phyloP scores from a whole-genome alignment of 2,329 filamentous ascomycete species.

The Fusarium denticulatum region DNA sequence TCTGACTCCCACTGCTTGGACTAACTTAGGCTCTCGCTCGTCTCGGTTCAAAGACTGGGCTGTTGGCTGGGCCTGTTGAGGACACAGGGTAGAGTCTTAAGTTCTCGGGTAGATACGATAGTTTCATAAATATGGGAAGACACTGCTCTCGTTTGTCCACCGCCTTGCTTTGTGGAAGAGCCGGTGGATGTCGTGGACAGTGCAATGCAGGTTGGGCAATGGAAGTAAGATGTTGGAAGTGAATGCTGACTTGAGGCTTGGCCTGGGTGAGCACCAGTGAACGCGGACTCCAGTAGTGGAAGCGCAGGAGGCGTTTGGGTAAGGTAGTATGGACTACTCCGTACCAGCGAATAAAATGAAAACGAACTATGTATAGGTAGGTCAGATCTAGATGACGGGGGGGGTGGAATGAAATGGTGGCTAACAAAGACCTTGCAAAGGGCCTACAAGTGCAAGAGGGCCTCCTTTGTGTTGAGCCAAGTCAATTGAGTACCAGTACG shows the following conservation, averaged over 20 bases:
- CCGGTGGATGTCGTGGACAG: constrained; percentile 10
- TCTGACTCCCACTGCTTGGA: constrained; percentile 1
- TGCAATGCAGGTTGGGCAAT: constrained; percentile 9
- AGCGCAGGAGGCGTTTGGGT: constrained; percentile 35
- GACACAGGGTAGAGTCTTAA: constrained; percentile 19
- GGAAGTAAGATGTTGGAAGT: constrained; percentile 11
- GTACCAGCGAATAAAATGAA: constrained; percentile 28
- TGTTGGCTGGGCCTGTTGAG: constrained; percentile 21
- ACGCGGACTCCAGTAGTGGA: constrained; percentile 10
- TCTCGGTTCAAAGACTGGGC: constrained; percentile 10
- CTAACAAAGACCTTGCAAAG: constrained; percentile 1
- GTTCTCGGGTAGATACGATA: neutral
- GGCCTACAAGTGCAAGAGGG: neutral
- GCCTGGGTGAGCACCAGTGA: neutral
- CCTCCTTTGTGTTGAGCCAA: constrained; percentile 21
- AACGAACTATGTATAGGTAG: constrained; percentile 8
- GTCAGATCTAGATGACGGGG: constrained; percentile 27
- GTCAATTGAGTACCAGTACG: neutral
- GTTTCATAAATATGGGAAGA: neutral
- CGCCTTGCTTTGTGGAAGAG: neutral
- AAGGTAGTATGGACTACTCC: neutral
- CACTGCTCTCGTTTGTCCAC: neutral
- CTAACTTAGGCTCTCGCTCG: neutral
- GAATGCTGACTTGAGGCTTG: constrained; percentile 11
- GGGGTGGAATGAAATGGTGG: constrained; percentile 16